phyloP scores from a whole-genome alignment of 176 grass and related monocot genomes.

The Pontederia crassipes region DNA sequence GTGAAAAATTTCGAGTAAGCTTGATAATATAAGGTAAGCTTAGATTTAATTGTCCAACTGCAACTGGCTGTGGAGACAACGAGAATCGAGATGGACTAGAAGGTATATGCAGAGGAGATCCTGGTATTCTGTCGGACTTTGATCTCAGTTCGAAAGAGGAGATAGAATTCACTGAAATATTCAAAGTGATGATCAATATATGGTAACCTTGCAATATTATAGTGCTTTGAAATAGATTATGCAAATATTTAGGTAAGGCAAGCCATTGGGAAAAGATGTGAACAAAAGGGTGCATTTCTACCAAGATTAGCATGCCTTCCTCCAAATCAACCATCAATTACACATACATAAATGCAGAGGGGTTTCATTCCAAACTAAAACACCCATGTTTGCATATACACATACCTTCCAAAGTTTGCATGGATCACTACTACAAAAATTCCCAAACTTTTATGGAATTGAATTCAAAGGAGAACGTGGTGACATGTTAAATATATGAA shows the following conservation, averaged over 20 bases:
- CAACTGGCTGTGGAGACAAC: constrained; percentile 50
- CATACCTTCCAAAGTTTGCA: too few relatives aligned
- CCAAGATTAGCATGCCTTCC: too few relatives aligned
- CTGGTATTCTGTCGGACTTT: constrained; percentile 44
- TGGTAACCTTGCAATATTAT: background rate
- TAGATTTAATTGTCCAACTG: constrained; percentile 54
- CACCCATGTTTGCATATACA: too few relatives aligned
- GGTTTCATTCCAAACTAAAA: too few relatives aligned
- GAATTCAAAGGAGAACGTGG: too few relatives aligned
- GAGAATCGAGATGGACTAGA: constrained; percentile 85
- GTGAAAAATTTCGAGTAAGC: constrained; percentile 78
- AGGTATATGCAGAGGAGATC: constrained; percentile 49
- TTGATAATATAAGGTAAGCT: constrained; percentile 66
- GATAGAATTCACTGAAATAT: constrained; percentile 41
- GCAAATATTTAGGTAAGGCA: background rate
- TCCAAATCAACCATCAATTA: too few relatives aligned
- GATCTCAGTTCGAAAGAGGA: constrained; percentile 44
- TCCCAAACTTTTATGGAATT: too few relatives aligned
- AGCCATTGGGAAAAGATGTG: background rate
- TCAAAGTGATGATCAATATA: constrained; percentile 14
- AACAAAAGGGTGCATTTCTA: too few relatives aligned
- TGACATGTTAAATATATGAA: too few relatives aligned
- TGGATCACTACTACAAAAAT: too few relatives aligned
- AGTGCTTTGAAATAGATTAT: background rate
- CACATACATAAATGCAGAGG: too few relatives aligned